Evolutionary conservation across 345 rosid genomes (phyloP).

Genomic region (Salix dunnii): DNA sequence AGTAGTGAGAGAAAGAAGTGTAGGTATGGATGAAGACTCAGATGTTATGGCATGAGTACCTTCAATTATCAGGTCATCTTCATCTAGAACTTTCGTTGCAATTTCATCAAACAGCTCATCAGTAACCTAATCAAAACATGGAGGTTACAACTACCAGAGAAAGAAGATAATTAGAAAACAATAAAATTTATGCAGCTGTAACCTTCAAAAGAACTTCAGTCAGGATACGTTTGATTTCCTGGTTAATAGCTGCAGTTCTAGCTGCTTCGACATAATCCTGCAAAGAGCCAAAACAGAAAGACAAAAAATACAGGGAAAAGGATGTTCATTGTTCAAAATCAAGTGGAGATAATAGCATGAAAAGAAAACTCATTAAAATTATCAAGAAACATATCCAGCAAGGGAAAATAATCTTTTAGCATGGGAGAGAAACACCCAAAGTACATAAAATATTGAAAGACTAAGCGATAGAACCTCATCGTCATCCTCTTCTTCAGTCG

Average conservation of each 20-base stretch:
- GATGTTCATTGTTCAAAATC: constrained; percentile 1
- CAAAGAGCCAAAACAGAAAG: constrained; percentile 14
- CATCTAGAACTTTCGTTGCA: constrained; percentile 80
- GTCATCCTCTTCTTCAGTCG: constrained; percentile 80
- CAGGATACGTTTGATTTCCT: constrained; percentile 83
- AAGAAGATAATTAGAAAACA: constrained; percentile 13
- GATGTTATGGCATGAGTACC: constrained; percentile 39
- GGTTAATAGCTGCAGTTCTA: constrained; percentile 69
- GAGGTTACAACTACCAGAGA: constrained; percentile 16
- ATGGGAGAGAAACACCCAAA: background rate
- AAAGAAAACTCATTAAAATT: background rate
- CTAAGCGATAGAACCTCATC: constrained; percentile 58
- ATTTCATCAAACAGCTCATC: constrained; percentile 94
- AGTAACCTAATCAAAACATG: constrained; percentile 63
- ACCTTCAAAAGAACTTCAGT: constrained; percentile 98
- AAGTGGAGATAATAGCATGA: background rate
- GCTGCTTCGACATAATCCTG: constrained; percentile 83
- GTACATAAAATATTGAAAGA: constrained; percentile 1
- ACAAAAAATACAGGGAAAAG: background rate
- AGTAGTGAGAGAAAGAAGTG: constrained; percentile 6
- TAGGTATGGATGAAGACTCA: background rate
- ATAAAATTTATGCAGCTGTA: constrained; percentile 21
- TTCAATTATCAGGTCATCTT: constrained; percentile 56
- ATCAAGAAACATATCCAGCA: background rate
- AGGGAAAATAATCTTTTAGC: background rate